A percentile compares a stretch with the other conserved stretches of the same genome.
Conservation (phyloP, 345 rosid genomes). For the Eucalyptus cladocalyx region DNA sequence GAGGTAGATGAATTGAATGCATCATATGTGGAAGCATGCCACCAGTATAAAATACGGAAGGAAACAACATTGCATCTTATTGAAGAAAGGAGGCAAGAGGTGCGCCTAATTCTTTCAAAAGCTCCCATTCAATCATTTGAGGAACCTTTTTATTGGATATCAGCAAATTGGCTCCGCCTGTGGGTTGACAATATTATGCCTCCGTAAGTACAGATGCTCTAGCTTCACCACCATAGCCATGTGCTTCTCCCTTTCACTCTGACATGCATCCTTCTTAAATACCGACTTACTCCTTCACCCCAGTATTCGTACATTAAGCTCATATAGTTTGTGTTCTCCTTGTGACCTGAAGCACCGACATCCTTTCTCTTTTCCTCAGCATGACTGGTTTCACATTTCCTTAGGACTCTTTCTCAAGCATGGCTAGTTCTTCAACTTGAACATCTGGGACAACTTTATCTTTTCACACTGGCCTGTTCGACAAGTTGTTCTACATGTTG, state of each 20-base stretch:
- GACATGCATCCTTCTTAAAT: background rate
- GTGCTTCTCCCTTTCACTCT: background rate
- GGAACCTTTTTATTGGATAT: slow-evolving; percentile 69
- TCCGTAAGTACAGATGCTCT: slow-evolving; percentile 36
- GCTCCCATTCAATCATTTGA: slow-evolving; percentile 63
- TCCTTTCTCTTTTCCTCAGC: background rate
- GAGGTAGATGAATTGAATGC: slow-evolving; percentile 51
- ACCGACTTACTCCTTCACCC: background rate
- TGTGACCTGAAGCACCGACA: background rate
- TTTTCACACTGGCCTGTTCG: background rate
- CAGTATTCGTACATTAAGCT: background rate
- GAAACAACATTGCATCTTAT: slow-evolving; percentile 39
- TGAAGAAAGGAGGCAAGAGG: slow-evolving; percentile 66
- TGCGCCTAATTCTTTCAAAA: slow-evolving; percentile 69
- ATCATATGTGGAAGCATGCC: slow-evolving; percentile 40
- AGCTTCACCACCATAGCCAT: background rate
- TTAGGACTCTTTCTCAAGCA: background rate
- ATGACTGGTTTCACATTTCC: background rate
- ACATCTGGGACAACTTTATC: background rate
- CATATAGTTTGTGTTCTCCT: background rate
- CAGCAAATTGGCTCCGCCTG: slow-evolving; percentile 84
- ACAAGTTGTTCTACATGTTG: background rate
- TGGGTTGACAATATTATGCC: slow-evolving; percentile 78
- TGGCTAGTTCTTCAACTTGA: background rate
- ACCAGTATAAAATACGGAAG: slow-evolving; percentile 46